Base-by-base conservation (phyloP, 2,329 filamentous ascomycete genomes). In the Aureobasidium uvarum region DNA sequence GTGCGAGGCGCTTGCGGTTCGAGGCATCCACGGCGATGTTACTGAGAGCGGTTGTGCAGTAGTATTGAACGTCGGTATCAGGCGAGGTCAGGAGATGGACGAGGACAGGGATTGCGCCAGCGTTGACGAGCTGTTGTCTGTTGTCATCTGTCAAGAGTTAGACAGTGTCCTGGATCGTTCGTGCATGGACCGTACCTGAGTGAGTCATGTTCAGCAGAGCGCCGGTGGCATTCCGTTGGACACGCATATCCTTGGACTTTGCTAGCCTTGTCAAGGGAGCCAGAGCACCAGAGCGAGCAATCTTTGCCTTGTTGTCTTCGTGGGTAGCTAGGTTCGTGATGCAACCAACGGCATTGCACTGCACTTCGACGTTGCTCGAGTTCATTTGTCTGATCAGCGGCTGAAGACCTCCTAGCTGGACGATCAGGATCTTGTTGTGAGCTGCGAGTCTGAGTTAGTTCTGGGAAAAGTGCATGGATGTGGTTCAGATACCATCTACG, bases 281-380 rank as follows among this genome's bases (percentile, higher is more conserved):
- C 65, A 99, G 83, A 64, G 95, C 95, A 66, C 95, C 95, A 3
- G 95, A 99, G 68, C 92, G 87, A 71, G 95, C 95, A 77, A 99
- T 99, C 81, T 96, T 97, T 66, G 95, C 93, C 81, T 99, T 99
- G 81, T 99, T 99, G 72, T 98, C 95, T 80, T 99, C 95, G 74
- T 99, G 95, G 2, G 95, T 99, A 64, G 95, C 95, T 65, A 99
- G 81, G 75, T 99, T 99, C 52, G 95, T 99, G 77, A 99, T 99
- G 81, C 95, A 99, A 60, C 95, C 95, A 67, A 99, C 95, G 50
- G 95, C 95, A 77, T 99, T 99, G 83, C 95, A 99, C 79, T 99
- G 95, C 31, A 99, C 95, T 77, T 99, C 95, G 71, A 99, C 95
- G 73, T 99, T 99, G 54, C 89, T 86, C 65, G 94, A 98, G 80